Evolutionary conservation across 106 monocot species (phyloP).

Genomic region (Dioscorea zingiberensis): DNA sequence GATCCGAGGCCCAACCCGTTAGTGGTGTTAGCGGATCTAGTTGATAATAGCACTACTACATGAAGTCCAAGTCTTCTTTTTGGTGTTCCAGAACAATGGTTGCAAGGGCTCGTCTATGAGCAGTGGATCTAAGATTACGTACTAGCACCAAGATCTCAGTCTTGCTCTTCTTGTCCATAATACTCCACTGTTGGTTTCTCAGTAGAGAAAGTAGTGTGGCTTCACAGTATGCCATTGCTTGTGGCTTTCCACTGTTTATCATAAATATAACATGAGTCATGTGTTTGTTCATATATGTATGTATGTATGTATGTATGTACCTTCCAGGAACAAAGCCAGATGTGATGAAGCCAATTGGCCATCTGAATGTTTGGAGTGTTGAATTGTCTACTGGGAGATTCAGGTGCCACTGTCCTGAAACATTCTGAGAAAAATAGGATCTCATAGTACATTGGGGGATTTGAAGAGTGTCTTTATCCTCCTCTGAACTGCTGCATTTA

Average conservation of each 20-base stretch:
- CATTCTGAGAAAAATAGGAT: slow-evolving; percentile 53
- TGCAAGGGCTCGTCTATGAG: slow-evolving; percentile 70
- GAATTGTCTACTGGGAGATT: slow-evolving; percentile 33
- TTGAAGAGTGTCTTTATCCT: slow-evolving; percentile 43
- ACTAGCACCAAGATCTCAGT: slow-evolving; percentile 62
- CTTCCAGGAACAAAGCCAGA: slow-evolving; percentile 64
- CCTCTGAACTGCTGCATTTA: slow-evolving; percentile 45
- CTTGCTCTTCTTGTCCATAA: slow-evolving; percentile 6
- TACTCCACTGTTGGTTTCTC: slow-evolving; percentile 55
- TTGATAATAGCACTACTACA: slow-evolving; percentile 14
- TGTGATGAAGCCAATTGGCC: slow-evolving; percentile 94
- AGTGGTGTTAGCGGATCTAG: too few relatives aligned
- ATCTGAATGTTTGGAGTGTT: slow-evolving; percentile 33
- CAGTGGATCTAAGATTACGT: slow-evolving; percentile 61
- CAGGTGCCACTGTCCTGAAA: slow-evolving; percentile 52
- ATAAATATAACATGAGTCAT: neutral
- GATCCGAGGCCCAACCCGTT: neutral
- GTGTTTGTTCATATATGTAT: neutral
- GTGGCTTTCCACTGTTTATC: slow-evolving; percentile 37
- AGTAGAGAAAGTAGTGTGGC: slow-evolving; percentile 53
- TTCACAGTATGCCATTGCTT: slow-evolving; percentile 63
- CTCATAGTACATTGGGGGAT: slow-evolving; percentile 41
- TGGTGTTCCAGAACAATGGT: slow-evolving; percentile 63
- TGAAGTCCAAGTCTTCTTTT: slow-evolving; percentile 46
- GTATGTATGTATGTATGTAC: neutral